These are phyloP conservation scores for Fomes fomentarius DNA, from an alignment of 1,284 basidiomycete species.

Conservation along the genomic window DNA sequence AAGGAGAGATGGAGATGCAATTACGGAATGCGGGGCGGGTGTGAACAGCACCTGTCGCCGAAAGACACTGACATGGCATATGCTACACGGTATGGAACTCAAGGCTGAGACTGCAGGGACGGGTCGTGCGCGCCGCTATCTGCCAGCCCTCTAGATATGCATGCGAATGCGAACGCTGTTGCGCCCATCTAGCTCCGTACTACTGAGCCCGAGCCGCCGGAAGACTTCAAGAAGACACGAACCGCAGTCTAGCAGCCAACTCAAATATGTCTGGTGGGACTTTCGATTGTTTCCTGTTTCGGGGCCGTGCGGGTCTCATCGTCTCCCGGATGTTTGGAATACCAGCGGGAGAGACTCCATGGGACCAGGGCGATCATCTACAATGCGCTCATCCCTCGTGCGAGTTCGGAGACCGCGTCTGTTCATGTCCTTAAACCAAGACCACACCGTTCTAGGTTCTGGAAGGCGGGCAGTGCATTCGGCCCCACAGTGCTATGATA, in stretches of 20 bases:
- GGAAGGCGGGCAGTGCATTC: not conserved
- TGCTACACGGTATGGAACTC: not conserved
- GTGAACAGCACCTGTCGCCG: constrained; percentile 3
- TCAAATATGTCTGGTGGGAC: not conserved
- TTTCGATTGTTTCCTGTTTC: not conserved
- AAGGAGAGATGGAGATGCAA: not conserved
- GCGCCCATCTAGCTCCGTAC: constrained; percentile 1
- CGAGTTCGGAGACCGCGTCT: not conserved
- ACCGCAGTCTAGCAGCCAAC: not conserved
- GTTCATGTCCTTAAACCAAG: not conserved
- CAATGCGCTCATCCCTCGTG: constrained; percentile 5
- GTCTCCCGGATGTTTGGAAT: not conserved
- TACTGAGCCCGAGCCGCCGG: not conserved
- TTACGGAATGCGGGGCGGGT: constrained; percentile 7
- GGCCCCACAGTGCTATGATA: not conserved
- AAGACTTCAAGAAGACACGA: not conserved
- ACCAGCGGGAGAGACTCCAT: too few relatives aligned
- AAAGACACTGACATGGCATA: not conserved
- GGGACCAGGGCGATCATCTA: not conserved
- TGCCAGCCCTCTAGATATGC: constrained; percentile 1
- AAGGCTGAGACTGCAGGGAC: constrained; percentile 1
- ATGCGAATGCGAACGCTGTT: not conserved
- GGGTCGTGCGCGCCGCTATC: constrained; percentile 3
- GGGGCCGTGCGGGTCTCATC: too few relatives aligned
- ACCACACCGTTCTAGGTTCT: not conserved